Base-by-base conservation (phyloP, 495 filamentous ascomycete genomes). In the Aspergillus sclerotioniger region DNA sequence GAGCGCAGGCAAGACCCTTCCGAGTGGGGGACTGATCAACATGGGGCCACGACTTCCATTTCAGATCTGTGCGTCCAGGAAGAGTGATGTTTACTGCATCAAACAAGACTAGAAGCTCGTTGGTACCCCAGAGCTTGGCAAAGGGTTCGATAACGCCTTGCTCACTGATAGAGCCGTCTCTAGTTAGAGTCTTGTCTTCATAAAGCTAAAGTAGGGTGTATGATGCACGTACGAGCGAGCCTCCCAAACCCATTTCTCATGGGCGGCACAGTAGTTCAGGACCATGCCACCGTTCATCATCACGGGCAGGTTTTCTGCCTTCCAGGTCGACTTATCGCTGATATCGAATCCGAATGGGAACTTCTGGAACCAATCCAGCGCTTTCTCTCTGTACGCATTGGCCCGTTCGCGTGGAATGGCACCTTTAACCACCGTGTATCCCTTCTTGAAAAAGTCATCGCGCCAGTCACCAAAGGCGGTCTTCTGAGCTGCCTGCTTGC, bases 241-340 rank as follows among this genome's bases (percentile, higher is more conserved):
- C 53, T 72, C 70, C 70, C 70, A 72, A 0, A 58, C 64, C 57
- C 64, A 63, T 43, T 64, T 69, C 58, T 72, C 70, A 43, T 72
- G 70, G 2, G 64, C 41, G 1, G 66, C 37, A 10, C 54, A 58
- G 29, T 72, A 72, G 8, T 54, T 61, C 48, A 59, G 67, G 55
- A 71, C 71, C 70, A 72, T 72, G 10, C 67, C 69, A 32, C 71
- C 71, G 61, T 75, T 77, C 51, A 72, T 69, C 53, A 65, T 70
- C 2, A 68, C 61, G 1, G 74, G 74, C 1, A 77, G 61, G 52
- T 76, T 69, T 8, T 76, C 73, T 6, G 56, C 60, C 0, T 67
- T 71, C 74, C 74, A 77, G 10, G 74, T 77, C 15, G 58, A 62
- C 19, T 68, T 62, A 43, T 76, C 67, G 13, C 73, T 69, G 25